Base-by-base conservation (phyloP, 495 filamentous ascomycete species). In the Hypoxylon fragiforme region DNA sequence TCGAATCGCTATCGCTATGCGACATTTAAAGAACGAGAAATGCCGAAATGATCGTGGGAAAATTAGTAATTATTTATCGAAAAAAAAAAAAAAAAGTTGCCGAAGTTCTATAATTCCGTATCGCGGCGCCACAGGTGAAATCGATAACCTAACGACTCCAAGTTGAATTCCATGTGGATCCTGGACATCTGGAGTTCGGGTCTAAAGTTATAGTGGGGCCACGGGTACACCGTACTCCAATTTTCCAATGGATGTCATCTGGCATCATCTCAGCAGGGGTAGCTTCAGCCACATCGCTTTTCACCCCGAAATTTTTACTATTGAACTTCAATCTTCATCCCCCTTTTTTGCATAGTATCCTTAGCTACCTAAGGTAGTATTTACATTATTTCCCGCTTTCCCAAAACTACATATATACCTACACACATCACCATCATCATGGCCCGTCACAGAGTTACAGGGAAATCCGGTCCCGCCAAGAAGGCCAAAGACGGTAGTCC, bases 401-500 rank as follows among this genome's bases (percentile, higher is more conserved):
- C 22, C 26, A 44, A 16, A 20, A 22, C 5, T 35, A 12, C 19
- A 22, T 37, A 34, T 22, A 8, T n/a, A 47, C 4, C 31, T 42
- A n/a, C 16, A 12, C 19, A 42, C 3, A 46, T 34, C 7, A 8
- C 20, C 24, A 20, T 16, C 5, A 41, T 19, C 31, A 65, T 63
- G 62, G 62, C 52, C 19, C 55, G 60, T 16, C 63, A 64, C 49
- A 53, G 63, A 12, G 56, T 45, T n/a, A 20, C 41, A 16, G 44
- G 40, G 8, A 66, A 58, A 42, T 22, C 62, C 2, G 24, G 31
- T 7, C 21, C 59, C n/a, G 47, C 32, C 35, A 57, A 57, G 36
- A 59, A 56, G 37, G 65, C 54, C 26, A 50, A 66, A 36, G 14
- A n/a, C 8, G 55, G 42, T 38, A 57, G 59, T 5, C 65, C 66